Evolutionary conservation across 2,329 filamentous ascomycete genomes (phyloP), one percentile per base, ranked within the genome.

Genomic region (Keithomyces neogunnii): DNA sequence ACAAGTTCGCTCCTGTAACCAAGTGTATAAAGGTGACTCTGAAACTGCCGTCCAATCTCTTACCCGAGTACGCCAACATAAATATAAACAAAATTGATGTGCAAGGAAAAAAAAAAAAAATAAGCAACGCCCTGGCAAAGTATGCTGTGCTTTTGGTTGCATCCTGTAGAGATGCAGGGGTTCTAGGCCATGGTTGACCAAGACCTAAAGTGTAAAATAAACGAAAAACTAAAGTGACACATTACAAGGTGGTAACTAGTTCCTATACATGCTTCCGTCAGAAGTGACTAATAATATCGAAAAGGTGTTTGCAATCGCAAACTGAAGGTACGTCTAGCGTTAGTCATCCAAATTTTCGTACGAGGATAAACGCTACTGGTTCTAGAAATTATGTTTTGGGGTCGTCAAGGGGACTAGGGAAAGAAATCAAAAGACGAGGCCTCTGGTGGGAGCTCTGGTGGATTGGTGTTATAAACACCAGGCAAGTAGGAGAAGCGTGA

Each of bases 401-500:
- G 9, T 11, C 13, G 38, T 40, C 38, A 7, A 40, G n/a, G 26
- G 9, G 26, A 19, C 19, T 19, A 19, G 19, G 19, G 19, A 19
- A 19, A 19, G 19, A 19, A 19, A 19, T 19, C 19, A 19, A 19
- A 19, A 19, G 19, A 19, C 19, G 19, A 19, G 19, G 19, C 19
- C 19, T 44, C 9, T 30, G 36, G n/a, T n/a, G 10, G 19, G 11
- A 30, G 5, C 6, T 29, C 3, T 19, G 19, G 13, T 5, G 13
- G 11, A 44, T 31, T 10, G 28, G 28, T 4, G 45, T 51, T 58
- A 65, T 51, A 61, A 54, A 42, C 59, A 35, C 29, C 49, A 50
- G 48, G 56, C 55, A 35, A 57, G 45, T 5, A 61, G 26, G 13
- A 58, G 9, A 10, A 61, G 46, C 7, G 59, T 49, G 9, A 56